Conservation (phyloP, 495 filamentous ascomycete species). For the Annulohypoxylon stygium region DNA sequence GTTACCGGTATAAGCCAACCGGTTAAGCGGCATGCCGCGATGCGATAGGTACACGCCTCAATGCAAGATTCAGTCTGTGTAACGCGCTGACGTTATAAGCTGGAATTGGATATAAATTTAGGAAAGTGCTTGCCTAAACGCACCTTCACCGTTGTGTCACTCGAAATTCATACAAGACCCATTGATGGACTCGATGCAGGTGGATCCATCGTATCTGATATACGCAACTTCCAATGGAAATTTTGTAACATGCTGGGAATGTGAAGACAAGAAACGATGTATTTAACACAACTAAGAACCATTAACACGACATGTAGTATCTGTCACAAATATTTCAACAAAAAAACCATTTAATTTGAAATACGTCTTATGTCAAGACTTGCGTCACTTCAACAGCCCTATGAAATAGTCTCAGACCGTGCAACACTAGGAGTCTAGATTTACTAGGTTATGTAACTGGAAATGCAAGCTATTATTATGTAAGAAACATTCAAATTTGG, state of each 20-base stretch:
- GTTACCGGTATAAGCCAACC: conserved; percentile 10
- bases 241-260: too few species aligned
- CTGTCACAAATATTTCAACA: neutral
- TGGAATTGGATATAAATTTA: conserved; percentile 4
- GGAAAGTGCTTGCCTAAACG: neutral
- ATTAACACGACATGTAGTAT: neutral
- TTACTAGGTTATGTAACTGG: neutral
- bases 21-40: conserved; percentile 33
- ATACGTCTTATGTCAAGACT: neutral
- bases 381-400: conserved; percentile 13
- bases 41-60: conserved; percentile 8
- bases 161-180: neutral
- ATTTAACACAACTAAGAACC: neutral
- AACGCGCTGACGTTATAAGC: neutral
- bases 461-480: neutral
- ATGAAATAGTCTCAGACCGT: conserved; percentile 3
- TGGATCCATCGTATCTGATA: neutral
- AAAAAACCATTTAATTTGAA: too few species aligned
- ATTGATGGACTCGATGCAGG: neutral
- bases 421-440: neutral
- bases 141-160: neutral
- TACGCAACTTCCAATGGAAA: neutral
- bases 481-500: neutral
- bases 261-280: neutral
- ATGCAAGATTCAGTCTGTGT: conserved; percentile 14